A percentile compares a stretch with the other conserved stretches of the same genome.
These are phyloP conservation scores for Globisporangium spiculum DNA, from an alignment of 352 stramenopile species.

Conservation along the genomic window DNA sequence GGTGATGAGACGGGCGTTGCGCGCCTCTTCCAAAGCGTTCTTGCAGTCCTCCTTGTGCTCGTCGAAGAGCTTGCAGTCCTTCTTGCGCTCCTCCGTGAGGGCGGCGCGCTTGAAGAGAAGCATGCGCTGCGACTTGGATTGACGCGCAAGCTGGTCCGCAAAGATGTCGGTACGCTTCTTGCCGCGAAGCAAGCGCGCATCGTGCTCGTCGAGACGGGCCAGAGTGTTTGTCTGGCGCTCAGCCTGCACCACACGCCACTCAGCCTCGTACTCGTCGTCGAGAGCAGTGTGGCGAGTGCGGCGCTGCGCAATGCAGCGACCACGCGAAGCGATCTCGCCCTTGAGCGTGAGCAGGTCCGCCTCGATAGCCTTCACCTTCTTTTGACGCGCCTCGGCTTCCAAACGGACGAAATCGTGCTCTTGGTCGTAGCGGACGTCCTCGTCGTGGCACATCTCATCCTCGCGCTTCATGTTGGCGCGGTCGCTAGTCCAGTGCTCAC, in stretches of 20 bases:
- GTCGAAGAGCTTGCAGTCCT: slow-evolving; percentile 73
- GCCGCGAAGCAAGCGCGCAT: slow-evolving; percentile 60
- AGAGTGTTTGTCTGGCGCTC: slow-evolving; percentile 62
- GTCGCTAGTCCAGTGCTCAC: slow-evolving; percentile 86
- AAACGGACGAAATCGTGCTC: slow-evolving; percentile 83
- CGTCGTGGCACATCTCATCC: slow-evolving; percentile 84
- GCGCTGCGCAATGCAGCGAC: slow-evolving; percentile 70
- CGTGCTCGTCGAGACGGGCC: slow-evolving; percentile 63
- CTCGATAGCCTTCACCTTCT: slow-evolving; percentile 84
- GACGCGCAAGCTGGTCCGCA: slow-evolving; percentile 67
- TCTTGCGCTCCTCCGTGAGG: slow-evolving; percentile 82
- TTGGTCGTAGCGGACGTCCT: slow-evolving; percentile 80
- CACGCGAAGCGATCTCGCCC: slow-evolving; percentile 73
- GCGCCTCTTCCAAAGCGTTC: slow-evolving; percentile 67
- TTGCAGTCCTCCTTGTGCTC: slow-evolving; percentile 86
- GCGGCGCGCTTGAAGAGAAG: slow-evolving; percentile 85
- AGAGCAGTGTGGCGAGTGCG: slow-evolving; percentile 68
- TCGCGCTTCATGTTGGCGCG: slow-evolving; percentile 89
- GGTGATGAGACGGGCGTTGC: slow-evolving; percentile 69
- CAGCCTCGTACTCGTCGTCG: slow-evolving; percentile 81
- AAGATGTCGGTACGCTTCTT: slow-evolving; percentile 87
- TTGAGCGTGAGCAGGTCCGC: slow-evolving; percentile 72
- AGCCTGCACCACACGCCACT: slow-evolving; percentile 77
- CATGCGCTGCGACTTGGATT: slow-evolving; percentile 84
- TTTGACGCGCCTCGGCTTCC: slow-evolving; percentile 68